Evolutionary conservation across 345 rosid genomes (phyloP).

Genomic region (Microthlaspi erraticum): DNA sequence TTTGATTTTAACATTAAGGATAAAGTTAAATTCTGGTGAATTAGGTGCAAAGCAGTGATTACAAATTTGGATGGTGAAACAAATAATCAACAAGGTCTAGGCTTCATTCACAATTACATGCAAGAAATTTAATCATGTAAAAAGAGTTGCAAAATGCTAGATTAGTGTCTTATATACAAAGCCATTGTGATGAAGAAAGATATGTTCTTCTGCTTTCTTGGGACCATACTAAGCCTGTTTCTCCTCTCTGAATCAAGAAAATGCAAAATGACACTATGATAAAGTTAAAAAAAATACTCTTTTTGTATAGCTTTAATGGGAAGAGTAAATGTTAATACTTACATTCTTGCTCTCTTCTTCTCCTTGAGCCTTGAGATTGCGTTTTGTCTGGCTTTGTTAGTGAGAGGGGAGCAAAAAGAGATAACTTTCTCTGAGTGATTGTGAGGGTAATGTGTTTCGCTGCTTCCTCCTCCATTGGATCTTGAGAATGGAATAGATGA

Average conservation of each 20-base stretch:
- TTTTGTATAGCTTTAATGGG: neutral
- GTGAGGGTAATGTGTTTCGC: slow-evolving; percentile 45
- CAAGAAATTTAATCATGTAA: slow-evolving; percentile 31
- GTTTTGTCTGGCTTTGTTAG: slow-evolving; percentile 48
- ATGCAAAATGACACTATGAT: neutral
- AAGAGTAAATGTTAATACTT: slow-evolving; percentile 38
- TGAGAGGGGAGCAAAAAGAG: slow-evolving; percentile 46
- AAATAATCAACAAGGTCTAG: slow-evolving; percentile 15
- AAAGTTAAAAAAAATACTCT: neutral
- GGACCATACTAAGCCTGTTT: slow-evolving; percentile 30
- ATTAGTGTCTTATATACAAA: slow-evolving; percentile 43
- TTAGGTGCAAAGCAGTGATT: slow-evolving; percentile 31
- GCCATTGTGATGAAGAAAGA: slow-evolving; percentile 12
- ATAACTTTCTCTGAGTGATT: slow-evolving; percentile 45
- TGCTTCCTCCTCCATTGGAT: slow-evolving; percentile 47
- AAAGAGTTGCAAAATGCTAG: slow-evolving; percentile 18
- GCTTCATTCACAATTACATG: slow-evolving; percentile 18
- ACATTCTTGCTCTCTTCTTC: slow-evolving; percentile 68
- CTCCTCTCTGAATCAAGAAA: slow-evolving; percentile 40
- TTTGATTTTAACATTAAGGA: slow-evolving; percentile 29
- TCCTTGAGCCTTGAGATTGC: slow-evolving; percentile 62
- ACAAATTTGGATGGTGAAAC: slow-evolving; percentile 27
- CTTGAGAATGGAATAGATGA: slow-evolving; percentile 55
- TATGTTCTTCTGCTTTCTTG: slow-evolving; percentile 1
- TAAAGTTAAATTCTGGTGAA: slow-evolving; percentile 35